Conservation (phyloP, 495 filamentous ascomycete genomes). For the Trichocladium antarcticum region DNA sequence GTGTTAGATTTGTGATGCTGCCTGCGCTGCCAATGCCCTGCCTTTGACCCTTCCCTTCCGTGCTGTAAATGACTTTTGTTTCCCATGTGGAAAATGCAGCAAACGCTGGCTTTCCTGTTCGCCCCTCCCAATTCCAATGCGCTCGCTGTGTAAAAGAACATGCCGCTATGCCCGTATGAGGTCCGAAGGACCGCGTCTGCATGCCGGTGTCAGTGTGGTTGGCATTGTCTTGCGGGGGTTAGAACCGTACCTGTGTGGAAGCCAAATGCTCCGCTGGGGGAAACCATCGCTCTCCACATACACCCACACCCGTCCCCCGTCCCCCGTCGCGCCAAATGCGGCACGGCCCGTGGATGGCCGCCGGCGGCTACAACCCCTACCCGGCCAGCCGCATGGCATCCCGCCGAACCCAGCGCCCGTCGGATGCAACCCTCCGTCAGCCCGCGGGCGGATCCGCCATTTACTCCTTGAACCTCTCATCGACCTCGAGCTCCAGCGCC, state of each 20-base stretch:
- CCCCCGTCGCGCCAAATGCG: too few species aligned
- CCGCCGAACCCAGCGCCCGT: not conserved
- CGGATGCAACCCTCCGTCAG: not conserved
- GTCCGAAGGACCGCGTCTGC: not conserved
- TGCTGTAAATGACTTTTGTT: slow-evolving; percentile 1
- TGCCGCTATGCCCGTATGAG: not conserved
- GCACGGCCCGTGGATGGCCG: too few species aligned
- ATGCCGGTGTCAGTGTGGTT: too few species aligned
- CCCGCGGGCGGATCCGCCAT: too few species aligned
- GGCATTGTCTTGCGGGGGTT: too few species aligned
- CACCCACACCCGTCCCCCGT: too few species aligned
- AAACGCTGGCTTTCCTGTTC: not conserved
- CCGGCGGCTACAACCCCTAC: not conserved
- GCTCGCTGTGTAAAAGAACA: not conserved
- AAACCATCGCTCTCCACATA: too few species aligned
- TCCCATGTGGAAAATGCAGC: not conserved
- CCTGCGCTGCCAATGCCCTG: too few species aligned
- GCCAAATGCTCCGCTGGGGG: too few species aligned
- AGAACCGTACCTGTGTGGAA: too few species aligned
- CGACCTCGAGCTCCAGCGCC: slow-evolving; percentile 11
- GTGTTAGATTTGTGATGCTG: too few species aligned
- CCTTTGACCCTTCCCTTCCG: too few species aligned
- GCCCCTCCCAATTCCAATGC: not conserved
- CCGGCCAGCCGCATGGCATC: not conserved
- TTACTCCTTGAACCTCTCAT: slow-evolving; percentile 5